Base-by-base conservation (phyloP, 1,284 basidiomycete genomes). In the Rhizoctonia solani region DNA sequence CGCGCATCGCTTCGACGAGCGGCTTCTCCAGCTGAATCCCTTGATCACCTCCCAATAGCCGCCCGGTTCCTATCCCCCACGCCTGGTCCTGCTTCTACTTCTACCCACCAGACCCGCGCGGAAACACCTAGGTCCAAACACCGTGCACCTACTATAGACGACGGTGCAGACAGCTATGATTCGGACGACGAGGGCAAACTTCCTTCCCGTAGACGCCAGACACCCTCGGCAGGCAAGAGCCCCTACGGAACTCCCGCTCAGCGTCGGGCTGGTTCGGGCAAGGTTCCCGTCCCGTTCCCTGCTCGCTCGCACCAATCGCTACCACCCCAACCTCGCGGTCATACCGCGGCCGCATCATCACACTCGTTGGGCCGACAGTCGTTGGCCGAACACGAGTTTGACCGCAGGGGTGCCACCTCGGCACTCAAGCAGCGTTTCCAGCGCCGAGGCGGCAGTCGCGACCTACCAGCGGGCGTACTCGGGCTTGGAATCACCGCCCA, bases 1-100 rank as follows among this genome's bases (percentile, higher is more conserved):
- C 25, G 29, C 41, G 85, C 84, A 65, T 75, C 72, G 54, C 80
- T 73, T 53, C 76, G 86, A 16, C 69, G 83, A 63, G 68, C 68
- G 87, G 88, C 32, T 85, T 61, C 88, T 5, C 78, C 81, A 0
- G 83, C 81, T 27, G 89, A 89, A 70, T 90, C 90, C 0, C 77
- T 83, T 41, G 91, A 93, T 14, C 81, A 88, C 67, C 83, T 98
- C 5, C 93, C 95, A 47, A 98, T 98, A 71, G 95, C 95, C 39
- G 87, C 94, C 25, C 89, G 91, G 61, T 98, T 95, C 81, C 89
- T 93, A 78, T 89, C 90, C 5, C 87, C 90, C 1, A 84, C 82
- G 44, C 82, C 83, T 6, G 82, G 85, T 80, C 83, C 71, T 81
- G 80, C 82, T 16, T 82, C 85, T 32, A 82, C 81, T 29, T 79